These are phyloP conservation scores for Chrysoporthe cubensis DNA, from an alignment of 2,329 filamentous ascomycete species.

Conservation along the genomic window DNA sequence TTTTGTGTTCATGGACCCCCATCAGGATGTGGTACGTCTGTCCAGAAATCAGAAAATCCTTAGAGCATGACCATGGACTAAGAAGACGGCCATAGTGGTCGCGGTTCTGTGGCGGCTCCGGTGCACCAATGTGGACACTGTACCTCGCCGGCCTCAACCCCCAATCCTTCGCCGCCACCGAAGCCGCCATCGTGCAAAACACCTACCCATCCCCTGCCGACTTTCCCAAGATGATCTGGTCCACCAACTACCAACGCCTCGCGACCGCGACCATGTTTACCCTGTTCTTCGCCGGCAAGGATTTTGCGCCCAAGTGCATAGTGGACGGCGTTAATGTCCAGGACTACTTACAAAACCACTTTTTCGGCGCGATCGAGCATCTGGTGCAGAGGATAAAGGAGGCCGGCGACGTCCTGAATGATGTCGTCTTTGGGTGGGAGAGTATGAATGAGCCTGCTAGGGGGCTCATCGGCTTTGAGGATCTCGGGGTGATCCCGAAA, in stretches of 20 bases:
- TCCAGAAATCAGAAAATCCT: neutral
- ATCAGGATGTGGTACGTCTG: slow-evolving; percentile 85
- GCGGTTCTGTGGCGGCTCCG: slow-evolving; percentile 89
- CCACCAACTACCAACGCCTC: slow-evolving; percentile 91
- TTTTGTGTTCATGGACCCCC: slow-evolving; percentile 97
- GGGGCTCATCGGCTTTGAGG: slow-evolving; percentile 81
- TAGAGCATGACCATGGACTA: neutral
- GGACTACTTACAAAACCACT: slow-evolving; percentile 89
- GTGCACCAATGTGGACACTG: slow-evolving; percentile 95
- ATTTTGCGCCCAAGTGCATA: slow-evolving; percentile 94
- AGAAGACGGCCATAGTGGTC: slow-evolving; percentile 70
- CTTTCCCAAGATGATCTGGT: slow-evolving; percentile 99
- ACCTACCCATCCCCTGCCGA: slow-evolving; percentile 82
- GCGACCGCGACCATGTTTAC: slow-evolving; percentile 92
- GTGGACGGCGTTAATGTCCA: slow-evolving; percentile 96
- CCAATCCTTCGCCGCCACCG: slow-evolving; percentile 78
- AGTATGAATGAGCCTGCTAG: slow-evolving; percentile 94
- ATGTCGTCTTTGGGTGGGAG: slow-evolving; percentile 93
- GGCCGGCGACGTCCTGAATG: slow-evolving; percentile 83
- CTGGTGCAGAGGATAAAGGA: slow-evolving; percentile 85
- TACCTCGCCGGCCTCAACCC: slow-evolving; percentile 94
- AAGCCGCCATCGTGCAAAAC: slow-evolving; percentile 94
- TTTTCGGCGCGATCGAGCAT: slow-evolving; percentile 77
- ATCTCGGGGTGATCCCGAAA: slow-evolving; percentile 78
- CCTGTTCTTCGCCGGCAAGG: slow-evolving; percentile 85